Base-by-base conservation (phyloP, 208 protist genomes). In the Strigomonas culicis region DNA sequence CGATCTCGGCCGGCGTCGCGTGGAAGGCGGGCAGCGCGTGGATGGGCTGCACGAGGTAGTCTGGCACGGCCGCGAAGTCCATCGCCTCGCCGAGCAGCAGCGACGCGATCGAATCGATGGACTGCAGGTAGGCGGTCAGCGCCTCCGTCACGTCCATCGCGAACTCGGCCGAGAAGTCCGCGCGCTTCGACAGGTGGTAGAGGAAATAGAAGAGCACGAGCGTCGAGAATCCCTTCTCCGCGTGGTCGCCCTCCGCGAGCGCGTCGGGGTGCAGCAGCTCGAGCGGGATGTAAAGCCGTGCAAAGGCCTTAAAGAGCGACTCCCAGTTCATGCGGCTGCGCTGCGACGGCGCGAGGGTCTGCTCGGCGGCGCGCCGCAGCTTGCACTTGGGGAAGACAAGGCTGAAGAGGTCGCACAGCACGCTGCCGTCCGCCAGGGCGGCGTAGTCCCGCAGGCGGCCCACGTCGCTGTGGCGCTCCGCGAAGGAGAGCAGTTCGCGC, bases 171-270 rank as follows among this genome's bases (percentile, higher is more conserved):
- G 78, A 78, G 68, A 91, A 94, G 70, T 90, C 82, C 13, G 75
- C 68, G n/a, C 70, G 70, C 62, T 82, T 86, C n/a, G 77, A 77
- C 25, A 93, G 62, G 59, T 93, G 75, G 53, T 79, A 79, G 19
- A 92, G 53, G 70, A 90, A 92, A 65, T 88, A 92, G 47, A 94
- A 92, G 27, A 94, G 73, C 7, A 88, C 85, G 1, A 90, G 65
- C 3, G 80, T 71, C 15, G 83, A 86, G 63, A 92, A 94, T 17
- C 80, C 88, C 4, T 72, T 73, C 57, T 81, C 75, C 27, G 67
- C 49, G 52, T 77, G 63, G 51, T 78, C 74, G 19, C 30, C 27
- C n/a, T 28, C 52, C 36, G 28, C 43, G 43, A 91, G 72, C 32
- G 73, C 78, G 1, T 63, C 43, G 1, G 70, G 77, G 52, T 85